Base-by-base conservation (phyloP, 148 eudicot species). In the Spergularia bocconei region DNA sequence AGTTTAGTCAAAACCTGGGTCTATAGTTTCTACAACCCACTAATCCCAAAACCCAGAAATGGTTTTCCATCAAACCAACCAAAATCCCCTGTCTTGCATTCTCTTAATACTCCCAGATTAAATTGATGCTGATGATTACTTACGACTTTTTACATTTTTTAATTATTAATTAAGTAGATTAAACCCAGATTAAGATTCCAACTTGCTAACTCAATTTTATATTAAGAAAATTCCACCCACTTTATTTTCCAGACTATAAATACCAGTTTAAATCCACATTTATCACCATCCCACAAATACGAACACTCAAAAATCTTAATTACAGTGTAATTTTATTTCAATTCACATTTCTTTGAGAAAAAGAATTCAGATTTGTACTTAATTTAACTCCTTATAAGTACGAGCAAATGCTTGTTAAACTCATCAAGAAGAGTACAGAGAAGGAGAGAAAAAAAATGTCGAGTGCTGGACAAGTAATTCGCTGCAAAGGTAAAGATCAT, bases 391-490 rank as follows among this genome's bases (percentile, higher is more conserved):
- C 25, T 19, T 73, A 58, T 11, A 62, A 16, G 29, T 25, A 13
- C 12, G 16, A 16, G 9, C 17, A 16, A 16, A 29, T 48, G 4
- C 21, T 55, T n/a, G 2, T 13, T 36, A 7, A 6, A 44, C 47
- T 41, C 47, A 3, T 9, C 0, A 7, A 47, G 47, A 25, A 44
- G 66, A 15, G 25, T 60, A 59, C 47, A 23, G 14, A 11, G 9
- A 2, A 11, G 9, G 4, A 11, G 19, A 53, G 29, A 53, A 3
- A 19, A 14, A 76, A 62, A 19, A 81, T 82, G 87, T 70, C 80
- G 44, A 79, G 85, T 76, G 81, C 64, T 70, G 87, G 85, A 21
- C 74, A 85, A 72, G 79, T 82, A 19, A 85, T 85, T 60, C 87
- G 81, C 15, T 85, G 87, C 83, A 85, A 66, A 82, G 87, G 87